phyloP scores from a whole-genome alignment of 495 filamentous ascomycete species.

The Trichoderma orchidacearum region DNA sequence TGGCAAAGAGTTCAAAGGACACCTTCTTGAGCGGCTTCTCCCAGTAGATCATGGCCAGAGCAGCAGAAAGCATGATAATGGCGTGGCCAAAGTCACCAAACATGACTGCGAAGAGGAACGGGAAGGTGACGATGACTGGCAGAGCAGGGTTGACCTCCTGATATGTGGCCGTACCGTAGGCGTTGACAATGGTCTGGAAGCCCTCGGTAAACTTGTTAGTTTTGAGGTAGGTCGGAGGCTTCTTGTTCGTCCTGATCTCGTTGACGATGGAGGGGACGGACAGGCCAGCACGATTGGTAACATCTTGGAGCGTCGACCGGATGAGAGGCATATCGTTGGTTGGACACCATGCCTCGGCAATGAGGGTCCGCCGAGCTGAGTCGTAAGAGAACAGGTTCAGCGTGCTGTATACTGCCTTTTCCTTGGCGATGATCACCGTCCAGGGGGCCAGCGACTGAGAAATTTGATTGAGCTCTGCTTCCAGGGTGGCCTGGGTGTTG shows the following conservation, averaged over 20 bases:
- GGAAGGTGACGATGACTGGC: slow-evolving; percentile 91
- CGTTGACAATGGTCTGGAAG: slow-evolving; percentile 98
- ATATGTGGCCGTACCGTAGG: slow-evolving; percentile 95
- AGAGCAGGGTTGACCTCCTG: slow-evolving; percentile 92
- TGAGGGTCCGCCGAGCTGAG: slow-evolving; percentile 84
- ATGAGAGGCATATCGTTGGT: slow-evolving; percentile 82
- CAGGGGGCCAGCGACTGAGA: slow-evolving; percentile 78
- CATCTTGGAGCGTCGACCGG: slow-evolving; percentile 91
- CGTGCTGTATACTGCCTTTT: slow-evolving; percentile 96
- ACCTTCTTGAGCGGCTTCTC: slow-evolving; percentile 85
- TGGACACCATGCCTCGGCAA: slow-evolving; percentile 95
- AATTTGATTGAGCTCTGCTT: slow-evolving; percentile 87
- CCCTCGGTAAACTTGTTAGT: slow-evolving; percentile 96
- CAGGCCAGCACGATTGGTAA: slow-evolving; percentile 86
- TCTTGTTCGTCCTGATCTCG: slow-evolving; percentile 90
- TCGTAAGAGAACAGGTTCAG: slow-evolving; percentile 96
- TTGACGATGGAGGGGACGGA: slow-evolving; percentile 97
- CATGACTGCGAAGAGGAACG: slow-evolving; percentile 98
- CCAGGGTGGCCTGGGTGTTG: slow-evolving; percentile 92
- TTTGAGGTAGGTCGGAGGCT: slow-evolving; percentile 87
- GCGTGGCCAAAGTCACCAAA: slow-evolving; percentile 96
- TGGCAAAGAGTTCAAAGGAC: slow-evolving; percentile 84
- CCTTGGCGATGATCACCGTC: slow-evolving; percentile 95
- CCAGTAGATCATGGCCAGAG: slow-evolving; percentile 85
- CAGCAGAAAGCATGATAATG: slow-evolving; percentile 65